phyloP scores from a whole-genome alignment of 2,329 filamentous ascomycete species.

The Cladosporium sp. region DNA sequence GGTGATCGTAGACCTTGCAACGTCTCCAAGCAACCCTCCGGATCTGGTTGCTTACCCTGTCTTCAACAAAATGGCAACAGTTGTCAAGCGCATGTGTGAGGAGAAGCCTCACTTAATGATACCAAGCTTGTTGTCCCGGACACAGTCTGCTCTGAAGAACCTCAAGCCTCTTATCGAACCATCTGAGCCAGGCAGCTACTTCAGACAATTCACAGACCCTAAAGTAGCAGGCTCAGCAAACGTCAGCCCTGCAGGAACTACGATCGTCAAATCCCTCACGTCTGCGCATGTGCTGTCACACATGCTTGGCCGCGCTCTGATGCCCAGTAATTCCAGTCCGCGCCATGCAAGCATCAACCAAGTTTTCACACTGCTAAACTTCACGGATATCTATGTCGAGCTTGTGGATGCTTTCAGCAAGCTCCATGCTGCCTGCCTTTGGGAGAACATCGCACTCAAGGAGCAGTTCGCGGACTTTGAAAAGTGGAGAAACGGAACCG shows the following conservation, averaged over 20 bases:
- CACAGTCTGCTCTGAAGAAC: conserved; percentile 64
- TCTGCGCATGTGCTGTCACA: conserved; percentile 72
- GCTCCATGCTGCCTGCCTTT: conserved; percentile 74
- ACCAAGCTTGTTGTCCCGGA: conserved; percentile 72
- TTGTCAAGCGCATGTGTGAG: conserved; percentile 76
- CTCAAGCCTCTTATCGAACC: conserved; percentile 61
- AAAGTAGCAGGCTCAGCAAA: background rate
- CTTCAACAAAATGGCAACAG: conserved; percentile 66
- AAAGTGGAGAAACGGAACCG: conserved; percentile 53
- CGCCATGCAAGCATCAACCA: conserved; percentile 46
- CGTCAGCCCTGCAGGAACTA: conserved; percentile 56
- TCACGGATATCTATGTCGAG: conserved; percentile 77
- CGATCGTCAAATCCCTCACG: conserved; percentile 72
- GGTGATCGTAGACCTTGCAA: conserved; percentile 76
- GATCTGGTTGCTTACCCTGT: conserved; percentile 65
- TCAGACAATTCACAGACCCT: conserved; percentile 14
- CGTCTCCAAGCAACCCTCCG: conserved; percentile 73
- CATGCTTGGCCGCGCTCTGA: conserved; percentile 51
- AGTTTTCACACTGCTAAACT: conserved; percentile 70
- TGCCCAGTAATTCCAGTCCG: conserved; percentile 12
- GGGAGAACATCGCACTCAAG: conserved; percentile 75
- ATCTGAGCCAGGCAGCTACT: conserved; percentile 14
- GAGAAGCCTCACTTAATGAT: conserved; percentile 75
- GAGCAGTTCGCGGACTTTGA: conserved; percentile 67
- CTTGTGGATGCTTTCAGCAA: conserved; percentile 72